phyloP scores from a whole-genome alignment of 768 basidiomycete genomes.

The Ramaria sp. region DNA sequence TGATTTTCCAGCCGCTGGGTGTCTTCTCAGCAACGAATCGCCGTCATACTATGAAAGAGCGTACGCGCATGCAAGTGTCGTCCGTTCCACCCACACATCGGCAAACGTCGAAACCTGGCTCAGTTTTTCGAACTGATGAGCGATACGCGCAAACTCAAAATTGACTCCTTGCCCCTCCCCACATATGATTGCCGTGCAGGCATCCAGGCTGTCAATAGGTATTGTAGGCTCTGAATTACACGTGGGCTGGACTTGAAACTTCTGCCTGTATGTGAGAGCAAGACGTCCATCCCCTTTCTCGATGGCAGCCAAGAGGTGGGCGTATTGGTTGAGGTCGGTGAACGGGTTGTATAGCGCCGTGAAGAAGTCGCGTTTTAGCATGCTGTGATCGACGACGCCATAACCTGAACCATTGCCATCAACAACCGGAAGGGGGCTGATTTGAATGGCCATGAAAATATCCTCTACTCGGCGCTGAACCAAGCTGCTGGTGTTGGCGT shows the following conservation, averaged over 20 bases:
- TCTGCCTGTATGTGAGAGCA: not conserved
- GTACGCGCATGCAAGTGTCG: not conserved
- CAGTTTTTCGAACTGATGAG: not conserved
- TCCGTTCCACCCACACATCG: conserved; percentile 11
- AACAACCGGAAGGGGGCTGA: conserved; percentile 6
- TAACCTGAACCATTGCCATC: not conserved
- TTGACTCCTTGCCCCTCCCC: conserved; percentile 10
- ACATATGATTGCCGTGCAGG: conserved; percentile 11
- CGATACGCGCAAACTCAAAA: not conserved
- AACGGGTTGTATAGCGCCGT: conserved; percentile 15
- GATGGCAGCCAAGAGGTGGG: conserved; percentile 15
- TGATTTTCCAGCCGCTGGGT: conserved; percentile 3
- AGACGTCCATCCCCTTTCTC: conserved; percentile 17
- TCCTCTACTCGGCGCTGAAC: conserved; percentile 11
- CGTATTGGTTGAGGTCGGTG: not conserved
- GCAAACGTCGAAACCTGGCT: conserved; percentile 13
- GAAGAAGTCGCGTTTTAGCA: conserved; percentile 15
- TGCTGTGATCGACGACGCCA: conserved; percentile 9
- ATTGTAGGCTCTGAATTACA: not conserved
- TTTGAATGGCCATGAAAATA: conserved; percentile 3
- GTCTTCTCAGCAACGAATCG: not conserved
- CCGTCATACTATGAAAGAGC: not conserved
- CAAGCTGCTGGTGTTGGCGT: conserved; percentile 13
- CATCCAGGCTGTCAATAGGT: not conserved
- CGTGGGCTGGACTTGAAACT: not conserved